phyloP scores from a whole-genome alignment of 768 basidiomycete genomes.

The Cystobasidium onofrii region DNA sequence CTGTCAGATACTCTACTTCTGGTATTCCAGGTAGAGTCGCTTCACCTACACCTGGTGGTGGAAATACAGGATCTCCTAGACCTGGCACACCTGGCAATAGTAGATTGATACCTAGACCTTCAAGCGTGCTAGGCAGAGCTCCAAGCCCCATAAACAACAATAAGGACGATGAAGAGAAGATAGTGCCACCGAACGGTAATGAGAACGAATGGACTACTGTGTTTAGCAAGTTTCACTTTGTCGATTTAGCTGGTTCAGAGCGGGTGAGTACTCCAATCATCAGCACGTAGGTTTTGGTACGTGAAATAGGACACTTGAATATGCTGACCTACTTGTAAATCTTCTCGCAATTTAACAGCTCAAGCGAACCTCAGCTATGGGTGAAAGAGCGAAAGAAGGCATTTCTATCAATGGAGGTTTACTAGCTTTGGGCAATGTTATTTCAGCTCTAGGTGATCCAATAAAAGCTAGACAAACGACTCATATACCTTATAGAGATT shows the following conservation, averaged over 20 bases:
- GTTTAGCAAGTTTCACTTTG: slow-evolving; percentile 94
- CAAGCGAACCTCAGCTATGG: slow-evolving; percentile 90
- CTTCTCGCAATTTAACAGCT: slow-evolving; percentile 52
- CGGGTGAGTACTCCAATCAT: slow-evolving; percentile 59
- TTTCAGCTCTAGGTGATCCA: slow-evolving; percentile 93
- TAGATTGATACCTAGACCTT: slow-evolving; percentile 32
- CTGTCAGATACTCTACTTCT: neutral
- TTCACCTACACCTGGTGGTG: slow-evolving; percentile 11
- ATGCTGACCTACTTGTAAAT: too few relatives aligned
- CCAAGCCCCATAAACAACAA: neutral
- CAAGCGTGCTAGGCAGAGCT: slow-evolving; percentile 32
- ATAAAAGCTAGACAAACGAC: slow-evolving; percentile 73
- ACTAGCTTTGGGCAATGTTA: slow-evolving; percentile 92
- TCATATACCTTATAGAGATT: slow-evolving; percentile 95
- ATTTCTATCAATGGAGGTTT: slow-evolving; percentile 90
- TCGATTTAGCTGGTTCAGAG: slow-evolving; percentile 94
- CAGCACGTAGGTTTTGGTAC: too few relatives aligned
- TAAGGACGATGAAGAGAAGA: slow-evolving; percentile 1
- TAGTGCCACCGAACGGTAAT: neutral
- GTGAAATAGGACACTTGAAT: too few relatives aligned
- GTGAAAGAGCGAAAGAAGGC: slow-evolving; percentile 96
- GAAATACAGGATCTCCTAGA: slow-evolving; percentile 13
- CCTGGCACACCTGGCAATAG: slow-evolving; percentile 32
- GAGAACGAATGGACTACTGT: slow-evolving; percentile 78
- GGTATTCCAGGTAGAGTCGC: slow-evolving; percentile 15